Evolutionary conservation across 331 rosid genomes (phyloP).

Genomic region (Cydonia oblonga): DNA sequence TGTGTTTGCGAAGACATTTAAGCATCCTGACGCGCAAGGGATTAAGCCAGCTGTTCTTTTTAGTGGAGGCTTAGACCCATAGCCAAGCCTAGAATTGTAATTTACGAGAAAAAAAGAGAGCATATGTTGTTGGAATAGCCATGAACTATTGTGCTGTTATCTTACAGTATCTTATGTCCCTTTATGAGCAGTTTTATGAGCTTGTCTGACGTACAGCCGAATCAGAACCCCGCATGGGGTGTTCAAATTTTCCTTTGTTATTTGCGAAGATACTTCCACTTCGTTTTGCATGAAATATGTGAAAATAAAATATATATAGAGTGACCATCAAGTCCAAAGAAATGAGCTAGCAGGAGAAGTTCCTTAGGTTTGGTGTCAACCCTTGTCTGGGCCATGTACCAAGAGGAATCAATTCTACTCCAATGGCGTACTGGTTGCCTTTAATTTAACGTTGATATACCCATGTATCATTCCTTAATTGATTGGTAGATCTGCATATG

Average conservation of each 20-base stretch:
- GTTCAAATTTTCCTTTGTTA: not conserved
- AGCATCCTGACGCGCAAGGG: constrained; percentile 50
- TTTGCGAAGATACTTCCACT: not conserved
- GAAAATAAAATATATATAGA: no score
- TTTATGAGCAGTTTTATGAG: not conserved
- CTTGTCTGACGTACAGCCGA: not conserved
- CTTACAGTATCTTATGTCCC: not conserved
- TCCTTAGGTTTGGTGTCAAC: not conserved
- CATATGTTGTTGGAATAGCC: not conserved
- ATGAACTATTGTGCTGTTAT: not conserved
- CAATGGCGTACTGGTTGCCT: not conserved
- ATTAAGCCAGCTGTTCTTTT: constrained; percentile 60
- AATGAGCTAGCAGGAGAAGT: not conserved
- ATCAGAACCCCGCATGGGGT: not conserved
- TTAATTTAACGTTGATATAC: not conserved
- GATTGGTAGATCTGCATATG: not conserved
- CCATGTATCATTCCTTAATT: not conserved
- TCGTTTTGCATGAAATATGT: no score
- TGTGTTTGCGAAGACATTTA: constrained; percentile 66
- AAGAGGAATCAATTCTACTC: not conserved
- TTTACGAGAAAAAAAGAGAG: not conserved
- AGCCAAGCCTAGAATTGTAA: not conserved
- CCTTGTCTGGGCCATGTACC: not conserved
- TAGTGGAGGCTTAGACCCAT: not conserved
- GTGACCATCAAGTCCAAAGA: no score